Conservation (phyloP, 805 yeast species). For the Candida anglica region DNA sequence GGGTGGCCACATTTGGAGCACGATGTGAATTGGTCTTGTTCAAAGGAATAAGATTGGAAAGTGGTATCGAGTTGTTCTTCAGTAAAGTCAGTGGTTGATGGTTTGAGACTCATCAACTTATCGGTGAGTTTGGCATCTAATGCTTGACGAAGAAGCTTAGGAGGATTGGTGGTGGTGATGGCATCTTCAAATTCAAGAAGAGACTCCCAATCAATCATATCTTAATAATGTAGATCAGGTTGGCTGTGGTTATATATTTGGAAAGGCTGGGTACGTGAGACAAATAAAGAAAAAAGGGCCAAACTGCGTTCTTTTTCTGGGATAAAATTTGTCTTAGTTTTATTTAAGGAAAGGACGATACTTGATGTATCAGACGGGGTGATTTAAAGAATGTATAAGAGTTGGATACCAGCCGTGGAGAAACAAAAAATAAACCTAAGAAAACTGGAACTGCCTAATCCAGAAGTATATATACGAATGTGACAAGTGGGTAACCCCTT, state of each 20-base stretch:
- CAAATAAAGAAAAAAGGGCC: too few species aligned
- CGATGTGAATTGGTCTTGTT: constrained; percentile 28
- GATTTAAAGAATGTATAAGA: too few species aligned
- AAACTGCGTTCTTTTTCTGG: too few species aligned
- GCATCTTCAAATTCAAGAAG: constrained; percentile 34
- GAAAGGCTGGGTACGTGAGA: too few species aligned
- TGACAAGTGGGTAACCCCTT: too few species aligned
- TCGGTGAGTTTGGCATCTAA: constrained; percentile 9
- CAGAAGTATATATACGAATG: constrained; percentile 2
- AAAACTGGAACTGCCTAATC: constrained; percentile 4
- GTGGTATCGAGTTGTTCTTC: constrained; percentile 12
- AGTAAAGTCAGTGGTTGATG: constrained; percentile 8
- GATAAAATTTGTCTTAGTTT: too few species aligned
- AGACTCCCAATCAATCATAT: constrained; percentile 20
- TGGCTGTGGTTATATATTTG: too few species aligned
- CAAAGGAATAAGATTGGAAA: constrained; percentile 15
- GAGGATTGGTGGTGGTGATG: constrained; percentile 15
- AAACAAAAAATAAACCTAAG: too few species aligned
- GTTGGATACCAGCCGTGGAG: too few species aligned
- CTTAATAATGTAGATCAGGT: too few species aligned
- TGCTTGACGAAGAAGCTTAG: constrained; percentile 16
- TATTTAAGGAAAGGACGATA: too few species aligned
- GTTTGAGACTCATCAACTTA: constrained; percentile 1
- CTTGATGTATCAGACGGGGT: too few species aligned
- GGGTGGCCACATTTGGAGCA: constrained; percentile 27